A percentile compares a stretch with the other conserved stretches of the same genome.
phyloP scores from a whole-genome alignment of 192 early-diverging fungal genomes.

The Backusella australiensis region DNA sequence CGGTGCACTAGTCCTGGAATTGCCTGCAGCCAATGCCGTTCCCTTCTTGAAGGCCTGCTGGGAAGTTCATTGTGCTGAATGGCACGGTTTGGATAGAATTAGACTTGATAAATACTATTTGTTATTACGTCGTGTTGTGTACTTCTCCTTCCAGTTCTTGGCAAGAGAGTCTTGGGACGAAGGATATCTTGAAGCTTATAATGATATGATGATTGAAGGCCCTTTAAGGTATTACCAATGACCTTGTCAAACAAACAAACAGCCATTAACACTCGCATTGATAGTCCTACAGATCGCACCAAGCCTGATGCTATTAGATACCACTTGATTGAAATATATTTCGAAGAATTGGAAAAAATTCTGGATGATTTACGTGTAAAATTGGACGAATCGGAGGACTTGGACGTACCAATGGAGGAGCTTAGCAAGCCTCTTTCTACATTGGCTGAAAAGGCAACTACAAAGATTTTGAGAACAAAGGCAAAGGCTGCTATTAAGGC shows the following conservation, averaged over 20 bases:
- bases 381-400: constrained; percentile 26
- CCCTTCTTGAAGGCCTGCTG: constrained; percentile 64
- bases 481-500: constrained; percentile 47
- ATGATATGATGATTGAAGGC: constrained; percentile 50
- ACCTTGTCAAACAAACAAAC: neutral
- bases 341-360: constrained; percentile 68
- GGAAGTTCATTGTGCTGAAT: constrained; percentile 64
- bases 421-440: constrained; percentile 53
- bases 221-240: constrained; percentile 55
- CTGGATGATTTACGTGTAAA: constrained; percentile 42
- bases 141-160: constrained; percentile 60
- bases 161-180: constrained; percentile 56
- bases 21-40: constrained; percentile 48
- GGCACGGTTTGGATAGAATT: constrained; percentile 78
- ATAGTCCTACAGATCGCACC: constrained; percentile 55
- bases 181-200: constrained; percentile 50
- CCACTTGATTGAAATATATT: constrained; percentile 69
- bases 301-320: constrained; percentile 68
- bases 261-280: constrained; percentile 1
- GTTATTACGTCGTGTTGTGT: constrained; percentile 63
- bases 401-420: constrained; percentile 45
- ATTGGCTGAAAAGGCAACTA: constrained; percentile 45
- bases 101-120: constrained; percentile 82
- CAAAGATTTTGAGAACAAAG: constrained; percentile 47
- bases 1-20: constrained; percentile 52